Base-by-base conservation (phyloP, 495 filamentous ascomycete genomes). In the Alectoria sarmentosa region DNA sequence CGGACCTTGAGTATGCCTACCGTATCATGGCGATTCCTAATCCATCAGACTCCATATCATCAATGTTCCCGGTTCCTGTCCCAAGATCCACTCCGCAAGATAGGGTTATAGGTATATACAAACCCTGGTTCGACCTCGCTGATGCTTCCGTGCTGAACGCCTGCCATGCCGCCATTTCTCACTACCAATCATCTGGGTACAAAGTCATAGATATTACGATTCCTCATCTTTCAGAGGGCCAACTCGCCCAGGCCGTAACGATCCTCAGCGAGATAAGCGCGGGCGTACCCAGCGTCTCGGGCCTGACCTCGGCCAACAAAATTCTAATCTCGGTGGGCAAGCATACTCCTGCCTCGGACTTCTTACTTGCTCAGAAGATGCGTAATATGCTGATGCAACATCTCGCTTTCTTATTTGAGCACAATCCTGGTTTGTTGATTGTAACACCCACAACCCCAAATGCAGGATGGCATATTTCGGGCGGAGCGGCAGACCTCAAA, bases 1-100 rank as follows among this genome's bases (percentile, higher is more conserved):
- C 84, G 32, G 93, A 96, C 70, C 82, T 98, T n/a, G 84, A 88
- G 64, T 81, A 91, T 55, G 86, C 89, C 13, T 98, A 95, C 73
- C 83, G 88, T 32, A 72, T 88, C 69, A 86, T 94, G 83, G 80
- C 90, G 13, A 77, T 81, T 13, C 90, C 92, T 0, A 83, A 95
- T 59, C 86, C 86, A 0, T 44, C 59, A 1, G 75, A 88, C 76
- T 63, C 77, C 15, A 67, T 69, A 9, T 84, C 83, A 0, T 68
- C 78, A 0, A 70, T 75, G 28, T 87, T 87, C 73, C 60, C 79
- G 7, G 58, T 82, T 69, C 82, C 85, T 19, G 36, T 72, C n/a
- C 1, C 67, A 72, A 48, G 30, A 67, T 69, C 54, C 57, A 42
- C 63, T 66, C 65, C 69, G 76, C 69, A 55, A 65, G 74, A 68